Conservation (phyloP, 2,329 filamentous ascomycete species). For the Scedosporium aurantiacum region DNA sequence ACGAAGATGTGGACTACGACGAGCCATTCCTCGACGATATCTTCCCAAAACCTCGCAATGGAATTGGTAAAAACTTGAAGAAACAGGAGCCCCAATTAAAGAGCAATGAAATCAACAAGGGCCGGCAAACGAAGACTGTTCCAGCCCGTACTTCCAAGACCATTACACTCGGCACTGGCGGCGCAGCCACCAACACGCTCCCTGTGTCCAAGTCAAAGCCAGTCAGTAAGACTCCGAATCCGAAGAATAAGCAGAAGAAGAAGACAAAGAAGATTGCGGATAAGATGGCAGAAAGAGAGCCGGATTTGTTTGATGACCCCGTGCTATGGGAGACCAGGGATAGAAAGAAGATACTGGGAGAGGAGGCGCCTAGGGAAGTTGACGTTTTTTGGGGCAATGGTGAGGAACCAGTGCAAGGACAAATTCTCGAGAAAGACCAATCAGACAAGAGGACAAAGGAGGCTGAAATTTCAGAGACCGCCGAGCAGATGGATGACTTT, state of each 20-base stretch:
- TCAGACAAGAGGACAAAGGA: constrained; percentile 19
- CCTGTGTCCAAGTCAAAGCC: constrained; percentile 24
- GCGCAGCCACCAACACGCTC: constrained; percentile 18
- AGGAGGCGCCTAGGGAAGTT: neutral
- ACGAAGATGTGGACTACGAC: neutral
- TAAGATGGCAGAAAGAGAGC: constrained; percentile 25
- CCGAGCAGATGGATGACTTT: neutral
- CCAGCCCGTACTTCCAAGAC: neutral
- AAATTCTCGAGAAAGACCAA: neutral
- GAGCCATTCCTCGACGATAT: neutral
- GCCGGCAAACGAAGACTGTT: neutral
- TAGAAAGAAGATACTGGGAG: neutral
- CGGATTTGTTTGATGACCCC: constrained; percentile 32
- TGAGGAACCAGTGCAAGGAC: neutral
- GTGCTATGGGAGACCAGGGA: constrained; percentile 26
- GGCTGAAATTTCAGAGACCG: constrained; percentile 18
- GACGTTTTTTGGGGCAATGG: neutral
- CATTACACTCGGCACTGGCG: constrained; percentile 14
- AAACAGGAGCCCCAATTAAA: neutral
- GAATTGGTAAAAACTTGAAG: neutral
- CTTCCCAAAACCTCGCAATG: neutral
- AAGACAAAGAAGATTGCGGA: constrained; percentile 24
- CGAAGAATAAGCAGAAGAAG: constrained; percentile 25
- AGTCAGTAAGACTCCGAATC: constrained; percentile 12
- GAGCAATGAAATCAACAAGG: neutral